Evolutionary conservation across 305 asterid species (phyloP), one percentile per base, ranked within the genome.

Genomic region (Fraxinus latifolia): DNA sequence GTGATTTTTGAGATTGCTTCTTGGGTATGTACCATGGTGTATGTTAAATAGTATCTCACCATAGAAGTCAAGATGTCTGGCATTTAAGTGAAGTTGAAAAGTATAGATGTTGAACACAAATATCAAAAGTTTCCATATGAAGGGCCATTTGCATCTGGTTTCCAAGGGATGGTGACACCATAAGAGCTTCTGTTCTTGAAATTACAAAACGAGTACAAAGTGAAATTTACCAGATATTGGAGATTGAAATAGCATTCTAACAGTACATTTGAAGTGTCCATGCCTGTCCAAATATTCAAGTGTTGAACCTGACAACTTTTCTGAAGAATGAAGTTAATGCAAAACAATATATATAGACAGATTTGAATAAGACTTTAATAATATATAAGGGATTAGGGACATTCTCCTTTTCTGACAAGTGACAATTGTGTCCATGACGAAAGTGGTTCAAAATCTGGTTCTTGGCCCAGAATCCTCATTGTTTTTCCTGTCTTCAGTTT

Each of bases 401-500:
- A 72, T 32, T 70, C 67, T 71, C 58, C 32, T 37, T 29, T 55
- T 55, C 67, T 17, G 25, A 55, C 25, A 23, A 25, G 27, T 27
- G 70, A 75, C 47, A 60, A 55, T 29, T 21, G 29, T 31, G 39
- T 67, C 32, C 68, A 74, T 36, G 55, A 33, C 74, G 25, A 23
- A 53, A 33, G 27, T 29, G 55, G 21, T 78, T 39, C 80, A 27
- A 60, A 11, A 37, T 78, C 12, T 33, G 76, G 17, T 84, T 80
- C 25, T 60, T 71, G 77, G 55, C 76, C 60, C 80, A 60, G 60
- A 27, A 71, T 79, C 55, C 19, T 5, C 72, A 65, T 44, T 62
- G 33, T 65, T 77, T 73, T 78, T 77, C 77, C 80, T 76, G 79
- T 75, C 79, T 39, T 32, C 70, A 42, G 17, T 6, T 58, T 74